These are phyloP conservation scores for Mycena polygramma DNA, from an alignment of 768 basidiomycete genomes.

Conservation along the genomic window DNA sequence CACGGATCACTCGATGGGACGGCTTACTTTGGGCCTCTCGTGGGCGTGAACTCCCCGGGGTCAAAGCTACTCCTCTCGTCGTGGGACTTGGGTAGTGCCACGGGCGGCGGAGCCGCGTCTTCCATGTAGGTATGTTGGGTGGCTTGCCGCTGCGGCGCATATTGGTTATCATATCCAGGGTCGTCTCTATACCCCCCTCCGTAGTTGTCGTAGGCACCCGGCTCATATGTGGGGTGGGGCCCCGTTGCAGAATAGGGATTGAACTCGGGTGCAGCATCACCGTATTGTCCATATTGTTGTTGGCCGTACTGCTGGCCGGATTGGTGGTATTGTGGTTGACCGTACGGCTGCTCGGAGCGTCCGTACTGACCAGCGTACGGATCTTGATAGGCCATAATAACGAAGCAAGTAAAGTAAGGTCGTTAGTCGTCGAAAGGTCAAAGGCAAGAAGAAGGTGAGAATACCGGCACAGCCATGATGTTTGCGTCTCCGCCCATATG, in stretches of 20 bases:
- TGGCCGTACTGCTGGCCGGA: conserved; percentile 43
- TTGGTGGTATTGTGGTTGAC: not conserved
- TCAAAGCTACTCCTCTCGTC: conserved; percentile 56
- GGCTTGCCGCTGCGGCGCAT: conserved; percentile 30
- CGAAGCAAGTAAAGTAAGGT: conserved; percentile 26
- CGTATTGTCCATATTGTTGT: conserved; percentile 42
- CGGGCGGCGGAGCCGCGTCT: conserved; percentile 24
- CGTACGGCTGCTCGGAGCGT: conserved; percentile 25
- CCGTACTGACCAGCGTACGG: conserved; percentile 59
- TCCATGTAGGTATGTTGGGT: conserved; percentile 19
- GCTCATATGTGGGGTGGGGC: conserved; percentile 68
- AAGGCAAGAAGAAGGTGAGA: not conserved
- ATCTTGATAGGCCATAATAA: conserved; percentile 67
- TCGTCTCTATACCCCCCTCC: conserved; percentile 56
- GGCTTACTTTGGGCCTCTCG: conserved; percentile 46
- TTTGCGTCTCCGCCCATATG: not conserved
- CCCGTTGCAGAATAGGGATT: conserved; percentile 59
- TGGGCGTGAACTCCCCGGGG: conserved; percentile 56
- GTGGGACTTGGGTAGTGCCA: conserved; percentile 37
- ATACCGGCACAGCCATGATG: conserved; percentile 8
- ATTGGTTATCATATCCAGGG: conserved; percentile 31
- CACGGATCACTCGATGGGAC: conserved; percentile 15
- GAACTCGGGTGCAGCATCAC: conserved; percentile 50
- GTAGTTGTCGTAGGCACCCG: conserved; percentile 52
- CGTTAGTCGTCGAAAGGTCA: conserved; percentile 17